Evolutionary conservation across 495 filamentous ascomycete genomes (phyloP).

Genomic region (Choiromyces venosus): DNA sequence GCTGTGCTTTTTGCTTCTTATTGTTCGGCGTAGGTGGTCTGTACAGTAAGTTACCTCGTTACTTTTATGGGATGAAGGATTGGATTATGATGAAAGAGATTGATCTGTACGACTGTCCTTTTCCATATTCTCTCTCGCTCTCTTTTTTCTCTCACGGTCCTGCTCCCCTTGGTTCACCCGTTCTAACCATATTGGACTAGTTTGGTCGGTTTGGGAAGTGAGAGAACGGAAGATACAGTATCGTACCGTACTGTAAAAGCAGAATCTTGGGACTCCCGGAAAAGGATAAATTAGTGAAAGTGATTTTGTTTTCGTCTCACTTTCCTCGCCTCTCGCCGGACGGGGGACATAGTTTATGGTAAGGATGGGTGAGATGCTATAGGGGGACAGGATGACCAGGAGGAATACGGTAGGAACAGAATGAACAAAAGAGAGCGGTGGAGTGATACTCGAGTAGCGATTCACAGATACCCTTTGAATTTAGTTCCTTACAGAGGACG

Average conservation of each 20-base stretch:
- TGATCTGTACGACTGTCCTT: background rate
- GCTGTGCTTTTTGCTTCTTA: background rate
- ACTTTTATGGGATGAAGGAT: background rate
- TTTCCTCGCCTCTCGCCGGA: no score
- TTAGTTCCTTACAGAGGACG: background rate
- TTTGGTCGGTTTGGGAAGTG: background rate
- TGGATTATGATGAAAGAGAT: background rate
- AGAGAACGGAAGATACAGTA: background rate
- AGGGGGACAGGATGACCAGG: background rate
- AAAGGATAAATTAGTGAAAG: background rate
- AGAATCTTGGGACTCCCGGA: background rate
- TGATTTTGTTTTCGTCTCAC: background rate
- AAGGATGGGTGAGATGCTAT: background rate
- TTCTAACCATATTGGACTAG: background rate
- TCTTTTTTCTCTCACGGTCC: background rate
- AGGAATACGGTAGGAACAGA: no score
- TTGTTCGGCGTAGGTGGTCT: background rate
- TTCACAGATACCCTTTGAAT: background rate
- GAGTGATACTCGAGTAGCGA: background rate
- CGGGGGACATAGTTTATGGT: background rate
- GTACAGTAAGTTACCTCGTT: no score
- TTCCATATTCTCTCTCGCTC: background rate
- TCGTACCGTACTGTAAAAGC: background rate
- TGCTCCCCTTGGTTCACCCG: background rate
- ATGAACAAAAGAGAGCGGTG: background rate